Base-by-base conservation (phyloP, 148 eudicot species). In the Rhododendron griersonianum region DNA sequence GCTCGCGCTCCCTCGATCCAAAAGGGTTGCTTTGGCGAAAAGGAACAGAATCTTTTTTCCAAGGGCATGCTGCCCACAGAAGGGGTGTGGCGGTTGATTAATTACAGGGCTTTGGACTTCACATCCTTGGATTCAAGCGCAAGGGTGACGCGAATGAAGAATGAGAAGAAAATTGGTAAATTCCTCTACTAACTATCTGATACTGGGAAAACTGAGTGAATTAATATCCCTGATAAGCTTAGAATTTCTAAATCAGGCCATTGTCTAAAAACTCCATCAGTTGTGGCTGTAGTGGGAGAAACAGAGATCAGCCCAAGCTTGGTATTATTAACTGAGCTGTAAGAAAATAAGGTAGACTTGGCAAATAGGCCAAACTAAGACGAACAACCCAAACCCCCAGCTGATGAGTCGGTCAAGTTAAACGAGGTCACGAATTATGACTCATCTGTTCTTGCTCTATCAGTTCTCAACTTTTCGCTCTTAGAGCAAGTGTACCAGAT, bases 121-220 rank as follows among this genome's bases (percentile, higher is more conserved):
- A 92, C 91, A 85, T 94, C 99, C 84, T 59, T 95, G 91, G 99
- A 95, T 92, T 89, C 99, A 87, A 95, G 97, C 84, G 93, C 90
- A 47, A 94, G 96, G 89, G 97, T 95, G 84, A 95, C 96, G 9
- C 65, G 84, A 67, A 90, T 96, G 81, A 83, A 86, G 84, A 97
- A 94, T 23, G 89, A 83, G 86, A 91, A 89, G 84, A 87, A 90
- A 81, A 91, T 85, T 53, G 98, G 99, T 94, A 85, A n/a, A 86
- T 41, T 83, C 79, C 87, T 65, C 30, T 14, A 51, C 14, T 23
- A 39, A 23, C 37, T 85, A 61, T 57, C 75, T 69, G 75, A 69
- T 28, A 28, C 75, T 25, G 13, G 37, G 16, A 69, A n/a, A 69
- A 69, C 75, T 69, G 37, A n/a, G 74, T 21, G 50, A 23, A 37